Base-by-base conservation (phyloP, 768 basidiomycete genomes). In the Auricularia sp. region DNA sequence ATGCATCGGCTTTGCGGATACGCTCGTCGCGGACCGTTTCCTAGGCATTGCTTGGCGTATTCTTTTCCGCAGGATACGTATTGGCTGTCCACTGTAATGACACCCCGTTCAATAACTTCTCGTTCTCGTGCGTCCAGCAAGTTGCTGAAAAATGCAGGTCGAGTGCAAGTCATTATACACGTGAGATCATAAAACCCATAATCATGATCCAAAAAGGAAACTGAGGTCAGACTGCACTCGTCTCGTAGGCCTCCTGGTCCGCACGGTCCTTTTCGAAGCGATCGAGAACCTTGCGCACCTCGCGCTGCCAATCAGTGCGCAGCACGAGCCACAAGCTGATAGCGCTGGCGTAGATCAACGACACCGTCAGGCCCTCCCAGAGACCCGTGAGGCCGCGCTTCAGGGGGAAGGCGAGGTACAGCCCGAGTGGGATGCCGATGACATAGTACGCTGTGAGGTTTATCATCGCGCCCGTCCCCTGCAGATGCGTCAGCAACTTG, bases 301-400 rank as follows among this genome's bases (percentile, higher is more conserved):
- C 87, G 59, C 72, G 73, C 8, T 83, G 71, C 91, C 91, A 93
- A 72, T 93, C 80, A 3, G 88, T 84, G 23, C 75, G 71, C 16
- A 91, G 51, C 61, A 80, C 83, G 1, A 86, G 69, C 71, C 77
- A 79, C 1, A 83, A 78, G 3, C 88, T 87, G 14, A 84, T 71
- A 6, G 80, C 72, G 0, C 85, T 76, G 58, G 79, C 77, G 74
- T 87, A 86, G 16, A 85, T 73, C 61, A 92, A 77, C 1, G 88
- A 84, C 3, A 83, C 71, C 0, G 89, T 90, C 51, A 95, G 76
- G 12, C 93, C 93, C 47, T 88, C 79, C 94, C 93, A 97, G 16
- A 97, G 80, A 0, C 94, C 94, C 23, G 78, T 76, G 16, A 97
- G 77, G 0, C 78, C 84, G 72, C 82, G 79, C 43, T 77, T 73